These are phyloP conservation scores for Alternaria rosae DNA, from an alignment of 2,329 filamentous ascomycete species.

Conservation along the genomic window DNA sequence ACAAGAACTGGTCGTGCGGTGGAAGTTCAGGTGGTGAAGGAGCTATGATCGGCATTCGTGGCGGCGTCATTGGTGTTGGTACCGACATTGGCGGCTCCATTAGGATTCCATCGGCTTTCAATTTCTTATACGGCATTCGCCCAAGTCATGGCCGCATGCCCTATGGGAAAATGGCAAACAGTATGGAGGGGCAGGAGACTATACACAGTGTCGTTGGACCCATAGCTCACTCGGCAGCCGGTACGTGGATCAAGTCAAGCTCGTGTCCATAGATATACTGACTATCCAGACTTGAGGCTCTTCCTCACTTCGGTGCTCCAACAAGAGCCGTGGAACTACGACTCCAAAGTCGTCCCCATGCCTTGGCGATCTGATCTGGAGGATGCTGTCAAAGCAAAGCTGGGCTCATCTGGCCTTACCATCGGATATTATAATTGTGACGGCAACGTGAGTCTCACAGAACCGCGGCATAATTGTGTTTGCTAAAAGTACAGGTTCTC, in stretches of 20 bases:
- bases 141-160: slow-evolving; percentile 53
- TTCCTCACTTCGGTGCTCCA: slow-evolving; percentile 62
- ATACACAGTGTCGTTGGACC: slow-evolving; percentile 67
- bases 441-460: slow-evolving; percentile 6
- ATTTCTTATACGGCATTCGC: slow-evolving; percentile 62
- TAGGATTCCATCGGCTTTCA: slow-evolving; percentile 64
- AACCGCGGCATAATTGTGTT: slow-evolving; percentile 27
- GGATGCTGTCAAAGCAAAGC: slow-evolving; percentile 8
- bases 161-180: slow-evolving; percentile 56
- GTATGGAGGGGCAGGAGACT: slow-evolving; percentile 66
- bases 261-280: not conserved
- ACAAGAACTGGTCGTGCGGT: slow-evolving; percentile 59
- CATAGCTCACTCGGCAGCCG: slow-evolving; percentile 33
- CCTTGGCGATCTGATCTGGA: slow-evolving; percentile 58
- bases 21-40: slow-evolving; percentile 66
- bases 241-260: not conserved
- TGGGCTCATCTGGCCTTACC: slow-evolving; percentile 56
- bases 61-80: slow-evolving; percentile 63
- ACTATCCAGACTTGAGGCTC: slow-evolving; percentile 47
- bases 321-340: slow-evolving; percentile 67
- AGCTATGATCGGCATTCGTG: slow-evolving; percentile 60
- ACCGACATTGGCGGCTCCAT: slow-evolving; percentile 64
- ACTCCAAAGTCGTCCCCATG: slow-evolving; percentile 68
- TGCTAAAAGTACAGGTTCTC: slow-evolving; percentile 5
- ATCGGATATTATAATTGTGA: slow-evolving; percentile 57